A percentile compares a stretch with the other conserved stretches of the same genome.
Evolutionary conservation across 129 eudicot species (phyloP).

Genomic region (Pseudognaphalium luteoalbum): DNA sequence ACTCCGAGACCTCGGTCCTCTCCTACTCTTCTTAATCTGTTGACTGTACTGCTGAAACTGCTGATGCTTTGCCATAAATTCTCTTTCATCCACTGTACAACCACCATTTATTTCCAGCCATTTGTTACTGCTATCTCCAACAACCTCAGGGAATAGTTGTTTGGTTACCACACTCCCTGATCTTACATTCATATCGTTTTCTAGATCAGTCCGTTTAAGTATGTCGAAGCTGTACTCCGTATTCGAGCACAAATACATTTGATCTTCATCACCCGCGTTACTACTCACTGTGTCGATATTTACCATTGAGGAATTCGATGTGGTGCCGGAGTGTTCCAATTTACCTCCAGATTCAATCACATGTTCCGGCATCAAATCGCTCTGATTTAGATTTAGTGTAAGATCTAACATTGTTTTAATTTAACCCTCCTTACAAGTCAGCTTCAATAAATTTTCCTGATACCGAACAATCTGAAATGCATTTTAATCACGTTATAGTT

Average conservation of each 20-base stretch:
- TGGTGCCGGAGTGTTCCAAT: conserved; percentile 43
- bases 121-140: conserved; percentile 18
- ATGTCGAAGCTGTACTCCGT: conserved; percentile 35
- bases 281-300: conserved; percentile 39
- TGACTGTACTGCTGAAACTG: conserved; percentile 10
- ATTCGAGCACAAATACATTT: conserved; percentile 12
- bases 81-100: neutral
- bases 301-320: conserved; percentile 57
- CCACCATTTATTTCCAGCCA: conserved; percentile 33
- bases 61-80: neutral
- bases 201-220: conserved; percentile 22
- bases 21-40: conserved; percentile 6
- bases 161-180: conserved; percentile 21
- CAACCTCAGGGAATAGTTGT: conserved; percentile 25
- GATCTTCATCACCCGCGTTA: conserved; percentile 43
- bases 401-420: conserved; percentile 47
- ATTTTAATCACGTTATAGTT: too few relatives aligned
- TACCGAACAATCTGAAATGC: neutral
- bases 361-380: conserved; percentile 27
- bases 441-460: too few relatives aligned
- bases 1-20: conserved; percentile 13
- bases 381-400: conserved; percentile 39
- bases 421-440: neutral
- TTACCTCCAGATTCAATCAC: conserved; percentile 44
- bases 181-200: conserved; percentile 18